A percentile compares a stretch with the other conserved stretches of the same genome.
phyloP scores from a whole-genome alignment of 805 yeast species.

The Jamesozyma spencerorum region DNA sequence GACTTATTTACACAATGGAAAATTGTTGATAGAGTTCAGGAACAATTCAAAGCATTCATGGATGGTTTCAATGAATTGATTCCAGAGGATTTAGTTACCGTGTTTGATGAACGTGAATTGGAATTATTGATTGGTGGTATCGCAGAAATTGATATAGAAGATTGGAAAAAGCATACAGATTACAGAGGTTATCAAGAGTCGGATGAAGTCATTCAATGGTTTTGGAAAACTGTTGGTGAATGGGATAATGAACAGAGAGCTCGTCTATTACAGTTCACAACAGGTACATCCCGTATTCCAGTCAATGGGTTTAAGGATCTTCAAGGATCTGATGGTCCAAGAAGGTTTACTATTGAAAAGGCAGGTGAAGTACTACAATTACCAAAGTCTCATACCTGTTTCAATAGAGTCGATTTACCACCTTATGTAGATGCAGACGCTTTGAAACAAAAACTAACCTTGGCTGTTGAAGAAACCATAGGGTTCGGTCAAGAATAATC shows the following conservation, averaged over 20 bases:
- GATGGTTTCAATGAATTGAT: slow-evolving; percentile 96
- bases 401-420: slow-evolving; percentile 96
- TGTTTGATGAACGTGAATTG: slow-evolving; percentile 94
- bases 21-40: slow-evolving; percentile 84
- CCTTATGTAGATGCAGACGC: slow-evolving; percentile 80
- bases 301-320: slow-evolving; percentile 97
- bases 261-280: slow-evolving; percentile 88
- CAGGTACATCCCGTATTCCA: slow-evolving; percentile 98
- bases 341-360: slow-evolving; percentile 93
- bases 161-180: slow-evolving; percentile 98
- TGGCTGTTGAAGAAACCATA: slow-evolving; percentile 97
- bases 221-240: slow-evolving; percentile 86
- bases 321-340: slow-evolving; percentile 98
- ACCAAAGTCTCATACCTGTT: slow-evolving; percentile 97
- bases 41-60: slow-evolving; percentile 92
- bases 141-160: slow-evolving; percentile 95
- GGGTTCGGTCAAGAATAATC: slow-evolving; percentile 93
- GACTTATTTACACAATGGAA: slow-evolving; percentile 95
- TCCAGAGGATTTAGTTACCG: slow-evolving; percentile 93
- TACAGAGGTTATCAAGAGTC: slow-evolving; percentile 95
- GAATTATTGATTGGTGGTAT: slow-evolving; percentile 96
- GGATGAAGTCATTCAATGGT: slow-evolving; percentile 97
- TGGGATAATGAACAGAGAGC: slow-evolving; percentile 98
- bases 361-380: slow-evolving; percentile 90
- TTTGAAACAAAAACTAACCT: slow-evolving; percentile 78